Conservation (phyloP, 176 grass and related monocot genomes). For the Typha latifolia region DNA sequence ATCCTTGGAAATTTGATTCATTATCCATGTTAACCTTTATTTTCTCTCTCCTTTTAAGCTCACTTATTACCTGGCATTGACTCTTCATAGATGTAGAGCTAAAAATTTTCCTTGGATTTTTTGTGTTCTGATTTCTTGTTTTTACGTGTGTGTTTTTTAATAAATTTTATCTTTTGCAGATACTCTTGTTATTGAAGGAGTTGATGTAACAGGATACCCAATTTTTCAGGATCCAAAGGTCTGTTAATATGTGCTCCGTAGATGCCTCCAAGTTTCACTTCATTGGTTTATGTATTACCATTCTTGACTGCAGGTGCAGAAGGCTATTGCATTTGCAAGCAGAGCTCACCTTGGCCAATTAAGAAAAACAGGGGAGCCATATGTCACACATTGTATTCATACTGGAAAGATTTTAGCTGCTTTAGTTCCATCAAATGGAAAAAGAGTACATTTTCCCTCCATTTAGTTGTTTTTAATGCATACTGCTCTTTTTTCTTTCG, state of each 20-base stretch:
- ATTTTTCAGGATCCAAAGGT: conserved; percentile 83
- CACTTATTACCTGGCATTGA: too few species aligned
- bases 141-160: neutral
- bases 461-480: neutral
- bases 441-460: conserved; percentile 46
- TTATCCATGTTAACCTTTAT: too few species aligned
- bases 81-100: too few species aligned
- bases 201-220: conserved; percentile 84
- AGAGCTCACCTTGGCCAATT: conserved; percentile 75
- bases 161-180: conserved; percentile 30
- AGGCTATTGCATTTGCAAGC: conserved; percentile 76
- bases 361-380: conserved; percentile 89
- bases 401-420: conserved; percentile 93
- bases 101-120: neutral
- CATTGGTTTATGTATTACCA: conserved; percentile 3
- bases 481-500: neutral
- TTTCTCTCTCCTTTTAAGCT: too few species aligned
- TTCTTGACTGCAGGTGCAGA: conserved; percentile 53
- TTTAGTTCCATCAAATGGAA: conserved; percentile 71
- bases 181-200: conserved; percentile 87
- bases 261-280: conserved; percentile 14
- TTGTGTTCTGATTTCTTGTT: neutral
- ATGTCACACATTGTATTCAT: conserved; percentile 92
- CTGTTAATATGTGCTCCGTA: conserved; percentile 1
- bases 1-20: too few species aligned